Conservation (phyloP, 2,329 filamentous ascomycete species). For the Aureobasidium zeae region DNA sequence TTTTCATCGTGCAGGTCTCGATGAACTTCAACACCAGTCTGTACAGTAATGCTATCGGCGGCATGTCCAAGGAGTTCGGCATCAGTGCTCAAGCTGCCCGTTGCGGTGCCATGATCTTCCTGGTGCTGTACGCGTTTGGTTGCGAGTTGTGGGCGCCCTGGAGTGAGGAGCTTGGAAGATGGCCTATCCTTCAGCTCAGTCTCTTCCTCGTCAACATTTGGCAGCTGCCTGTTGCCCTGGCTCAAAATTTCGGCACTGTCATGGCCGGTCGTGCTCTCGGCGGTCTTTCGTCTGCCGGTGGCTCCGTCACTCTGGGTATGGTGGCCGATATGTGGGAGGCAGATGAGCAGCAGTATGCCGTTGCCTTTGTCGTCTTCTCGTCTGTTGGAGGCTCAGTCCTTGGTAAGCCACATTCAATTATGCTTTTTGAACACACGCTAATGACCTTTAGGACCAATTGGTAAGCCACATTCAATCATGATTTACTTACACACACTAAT, state of each 20-base stretch:
- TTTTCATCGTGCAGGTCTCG: slow-evolving; percentile 47
- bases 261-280: slow-evolving; percentile 42
- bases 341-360: slow-evolving; percentile 52
- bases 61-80: slow-evolving; percentile 38
- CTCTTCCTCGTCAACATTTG: slow-evolving; percentile 47
- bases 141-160: slow-evolving; percentile 46
- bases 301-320: slow-evolving; percentile 57
- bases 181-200: slow-evolving; percentile 42
- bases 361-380: slow-evolving; percentile 49
- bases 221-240: slow-evolving; percentile 41
- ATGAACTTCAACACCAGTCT: slow-evolving; percentile 53
- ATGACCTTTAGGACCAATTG: too few species aligned
- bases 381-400: slow-evolving; percentile 31
- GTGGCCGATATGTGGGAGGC: slow-evolving; percentile 56
- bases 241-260: slow-evolving; percentile 38
- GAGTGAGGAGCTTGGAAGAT: slow-evolving; percentile 47
- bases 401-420: too few species aligned
- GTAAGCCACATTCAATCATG: too few species aligned
- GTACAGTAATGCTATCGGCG: slow-evolving; percentile 43
- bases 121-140: slow-evolving; percentile 44
- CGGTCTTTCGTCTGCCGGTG: slow-evolving; percentile 54
- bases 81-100: slow-evolving; percentile 41
- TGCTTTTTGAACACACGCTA: too few species aligned
- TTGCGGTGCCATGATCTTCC: slow-evolving; percentile 41
- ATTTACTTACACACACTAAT: too few species aligned